phyloP scores from a whole-genome alignment of 192 early-diverging fungal species.

The Rhizophagus clarus region DNA sequence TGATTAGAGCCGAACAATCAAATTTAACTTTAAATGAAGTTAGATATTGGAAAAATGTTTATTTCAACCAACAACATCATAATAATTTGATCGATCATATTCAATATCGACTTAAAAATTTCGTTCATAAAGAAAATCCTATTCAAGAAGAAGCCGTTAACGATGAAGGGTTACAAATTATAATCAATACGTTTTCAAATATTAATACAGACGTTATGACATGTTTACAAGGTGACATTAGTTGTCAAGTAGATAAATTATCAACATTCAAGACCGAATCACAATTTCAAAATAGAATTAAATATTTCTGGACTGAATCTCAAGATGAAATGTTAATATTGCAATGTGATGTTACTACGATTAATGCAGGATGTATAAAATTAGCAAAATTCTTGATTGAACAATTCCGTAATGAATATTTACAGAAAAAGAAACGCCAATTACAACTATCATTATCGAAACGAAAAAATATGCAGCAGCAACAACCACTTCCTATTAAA shows the following conservation, averaged over 20 bases:
- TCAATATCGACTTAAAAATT: no score
- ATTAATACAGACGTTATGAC: slow-evolving; percentile 29
- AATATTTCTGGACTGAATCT: slow-evolving; percentile 31
- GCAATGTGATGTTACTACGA: slow-evolving; percentile 28
- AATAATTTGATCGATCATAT: no score
- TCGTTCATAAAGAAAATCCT: no score
- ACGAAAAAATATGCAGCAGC: no score
- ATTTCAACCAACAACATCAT: no score
- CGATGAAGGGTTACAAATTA: slow-evolving; percentile 10
- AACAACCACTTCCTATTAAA: background rate
- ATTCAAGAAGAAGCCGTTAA: no score
- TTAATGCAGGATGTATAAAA: slow-evolving; percentile 30
- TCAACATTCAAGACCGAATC: slow-evolving; percentile 32
- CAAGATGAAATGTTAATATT: slow-evolving; percentile 24
- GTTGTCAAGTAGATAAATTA: slow-evolving; percentile 29
- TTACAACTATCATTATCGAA: no score
- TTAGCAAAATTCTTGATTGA: slow-evolving; percentile 35
- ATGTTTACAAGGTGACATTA: background rate
- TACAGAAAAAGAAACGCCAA: background rate
- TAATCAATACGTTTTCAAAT: slow-evolving; percentile 34
- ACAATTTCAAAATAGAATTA: slow-evolving; percentile 24
- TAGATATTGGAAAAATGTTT: no score
- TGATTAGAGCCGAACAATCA: slow-evolving; percentile 9
- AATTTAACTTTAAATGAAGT: no score
- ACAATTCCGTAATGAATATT: slow-evolving; percentile 26